Conservation (phyloP, 352 stramenopile species). For the Phytophthora tubulina region DNA sequence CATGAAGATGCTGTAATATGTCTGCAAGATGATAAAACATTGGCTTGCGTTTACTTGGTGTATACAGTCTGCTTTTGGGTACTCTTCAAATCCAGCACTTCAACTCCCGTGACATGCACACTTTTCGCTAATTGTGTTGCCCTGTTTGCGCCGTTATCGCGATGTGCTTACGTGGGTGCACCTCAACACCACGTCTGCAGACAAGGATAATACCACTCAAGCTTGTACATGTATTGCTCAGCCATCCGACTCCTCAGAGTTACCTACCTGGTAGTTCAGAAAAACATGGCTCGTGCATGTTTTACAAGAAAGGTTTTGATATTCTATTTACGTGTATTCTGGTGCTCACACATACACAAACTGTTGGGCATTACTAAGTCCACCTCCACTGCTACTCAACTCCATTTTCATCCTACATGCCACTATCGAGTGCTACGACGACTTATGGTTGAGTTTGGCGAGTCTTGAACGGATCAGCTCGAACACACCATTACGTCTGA, state of each 20-base stretch:
- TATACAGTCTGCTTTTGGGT: neutral
- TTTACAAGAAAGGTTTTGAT: neutral
- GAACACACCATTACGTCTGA: conserved; percentile 35
- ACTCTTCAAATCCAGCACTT: conserved; percentile 8
- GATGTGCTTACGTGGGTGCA: neutral
- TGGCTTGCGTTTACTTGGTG: no score
- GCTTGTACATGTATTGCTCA: no score
- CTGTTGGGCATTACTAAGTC: neutral
- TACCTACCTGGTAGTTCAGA: no score
- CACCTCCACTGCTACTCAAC: neutral
- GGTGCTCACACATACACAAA: neutral
- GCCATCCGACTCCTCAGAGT: no score
- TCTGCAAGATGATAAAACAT: no score
- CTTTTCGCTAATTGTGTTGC: conserved; percentile 9
- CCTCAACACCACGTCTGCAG: neutral
- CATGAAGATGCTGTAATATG: no score
- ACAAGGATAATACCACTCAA: neutral
- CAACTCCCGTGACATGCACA: conserved; percentile 3
- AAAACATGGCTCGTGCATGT: no score
- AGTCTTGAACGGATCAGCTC: conserved; percentile 32
- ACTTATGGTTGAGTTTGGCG: conserved; percentile 4
- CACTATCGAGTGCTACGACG: neutral
- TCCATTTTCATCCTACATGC: neutral
- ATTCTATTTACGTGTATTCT: neutral
- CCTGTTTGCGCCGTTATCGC: neutral